These are phyloP conservation scores for Nephelium lappaceum DNA, from an alignment of 345 rosid species.

Conservation along the genomic window DNA sequence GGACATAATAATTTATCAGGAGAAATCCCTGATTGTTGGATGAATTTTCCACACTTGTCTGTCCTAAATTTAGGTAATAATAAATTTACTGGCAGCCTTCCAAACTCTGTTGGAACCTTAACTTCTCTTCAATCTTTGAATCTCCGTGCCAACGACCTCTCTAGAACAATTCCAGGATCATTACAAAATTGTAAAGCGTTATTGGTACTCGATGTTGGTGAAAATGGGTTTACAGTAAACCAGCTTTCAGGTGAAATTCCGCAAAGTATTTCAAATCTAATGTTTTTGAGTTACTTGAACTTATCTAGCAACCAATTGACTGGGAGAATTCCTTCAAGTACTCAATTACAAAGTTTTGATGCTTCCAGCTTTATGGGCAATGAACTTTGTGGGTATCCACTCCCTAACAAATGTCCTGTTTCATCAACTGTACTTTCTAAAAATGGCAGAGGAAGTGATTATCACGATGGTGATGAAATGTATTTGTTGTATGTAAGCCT, in stretches of 20 bases:
- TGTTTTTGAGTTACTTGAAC: background rate
- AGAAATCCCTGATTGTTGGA: too few species aligned
- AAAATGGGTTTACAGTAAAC: background rate
- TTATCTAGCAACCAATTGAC: background rate
- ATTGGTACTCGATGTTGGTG: background rate
- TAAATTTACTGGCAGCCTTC: background rate
- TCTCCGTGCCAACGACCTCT: background rate
- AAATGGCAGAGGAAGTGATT: too few species aligned
- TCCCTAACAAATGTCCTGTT: background rate
- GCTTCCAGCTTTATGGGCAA: background rate
- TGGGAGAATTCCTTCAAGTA: constrained; percentile 17
- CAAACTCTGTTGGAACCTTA: background rate
- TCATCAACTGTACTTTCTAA: too few species aligned
- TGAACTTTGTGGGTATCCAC: background rate
- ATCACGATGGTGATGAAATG: too few species aligned
- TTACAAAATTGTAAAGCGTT: background rate
- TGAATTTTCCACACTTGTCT: too few species aligned
- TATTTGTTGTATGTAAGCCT: too few species aligned
- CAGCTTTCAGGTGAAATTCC: constrained; percentile 24
- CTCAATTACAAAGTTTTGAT: constrained; percentile 10
- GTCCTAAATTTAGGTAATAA: too few species aligned
- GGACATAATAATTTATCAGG: too few species aligned
- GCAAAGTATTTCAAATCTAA: constrained; percentile 1
- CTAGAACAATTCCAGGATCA: background rate
- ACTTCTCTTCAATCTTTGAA: background rate